phyloP scores from a whole-genome alignment of 192 early-diverging fungal species.

The Phycomyces blakesleeanus region DNA sequence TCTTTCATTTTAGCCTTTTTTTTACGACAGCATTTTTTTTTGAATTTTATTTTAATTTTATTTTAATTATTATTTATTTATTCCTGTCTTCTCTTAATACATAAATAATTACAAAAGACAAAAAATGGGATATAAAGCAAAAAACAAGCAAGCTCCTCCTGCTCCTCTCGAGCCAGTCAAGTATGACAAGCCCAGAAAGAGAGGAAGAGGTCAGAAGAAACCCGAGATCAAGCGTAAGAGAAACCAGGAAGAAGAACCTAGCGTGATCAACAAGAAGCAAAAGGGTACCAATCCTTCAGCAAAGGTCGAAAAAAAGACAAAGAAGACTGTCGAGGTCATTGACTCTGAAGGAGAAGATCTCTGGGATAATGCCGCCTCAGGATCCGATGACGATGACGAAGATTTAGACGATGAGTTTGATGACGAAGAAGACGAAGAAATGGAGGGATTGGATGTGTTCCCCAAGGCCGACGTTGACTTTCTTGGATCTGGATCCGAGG shows the following conservation, averaged over 20 bases:
- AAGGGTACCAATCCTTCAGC: constrained; percentile 14
- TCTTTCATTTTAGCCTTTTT: neutral
- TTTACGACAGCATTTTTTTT: too few relatives aligned
- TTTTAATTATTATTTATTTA: neutral
- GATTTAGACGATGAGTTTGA: constrained; percentile 32
- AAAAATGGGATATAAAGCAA: constrained; percentile 32
- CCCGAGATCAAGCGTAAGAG: constrained; percentile 9
- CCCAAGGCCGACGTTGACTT: constrained; percentile 20
- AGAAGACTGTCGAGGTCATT: constrained; percentile 1
- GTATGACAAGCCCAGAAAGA: constrained; percentile 1
- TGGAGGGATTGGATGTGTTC: constrained; percentile 28
- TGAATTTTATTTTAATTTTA: neutral
- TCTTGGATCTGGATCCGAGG: constrained; percentile 17
- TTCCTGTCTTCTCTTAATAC: neutral
- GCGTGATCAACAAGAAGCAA: constrained; percentile 31
- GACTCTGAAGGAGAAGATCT: constrained; percentile 14
- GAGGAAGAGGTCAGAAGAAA: constrained; percentile 8
- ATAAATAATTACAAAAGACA: neutral
- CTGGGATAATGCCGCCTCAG: constrained; percentile 27
- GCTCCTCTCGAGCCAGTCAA: constrained; percentile 22
- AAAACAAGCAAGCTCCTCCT: constrained; percentile 36
- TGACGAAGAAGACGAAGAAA: constrained; percentile 30
- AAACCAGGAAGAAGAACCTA: neutral
- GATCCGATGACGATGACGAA: constrained; percentile 36
- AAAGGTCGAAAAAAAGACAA: constrained; percentile 17